Conservation (phyloP, 2,329 filamentous ascomycete species). For the Dactylellina leptospora region DNA sequence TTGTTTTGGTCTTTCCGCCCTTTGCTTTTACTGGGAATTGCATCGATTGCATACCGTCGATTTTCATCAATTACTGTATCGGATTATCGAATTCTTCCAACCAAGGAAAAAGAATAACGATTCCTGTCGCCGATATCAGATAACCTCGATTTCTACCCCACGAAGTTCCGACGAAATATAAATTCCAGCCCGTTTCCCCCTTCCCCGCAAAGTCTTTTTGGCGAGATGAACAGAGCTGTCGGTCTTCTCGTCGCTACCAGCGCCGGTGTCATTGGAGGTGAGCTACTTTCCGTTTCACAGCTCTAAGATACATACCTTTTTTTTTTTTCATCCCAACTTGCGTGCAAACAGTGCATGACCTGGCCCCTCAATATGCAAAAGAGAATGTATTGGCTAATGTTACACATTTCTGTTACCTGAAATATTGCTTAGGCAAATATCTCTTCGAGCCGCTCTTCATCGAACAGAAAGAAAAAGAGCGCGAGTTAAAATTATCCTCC, state of each 20-base stretch:
- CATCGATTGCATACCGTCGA: too few species aligned
- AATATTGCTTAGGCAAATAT: conserved; percentile 40
- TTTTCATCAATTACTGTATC: conserved; percentile 15
- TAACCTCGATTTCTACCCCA: conserved; percentile 3
- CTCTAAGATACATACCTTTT: too few species aligned
- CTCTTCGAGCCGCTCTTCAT: conserved; percentile 37
- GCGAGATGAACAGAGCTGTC: conserved; percentile 26
- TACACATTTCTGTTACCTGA: conserved; percentile 10
- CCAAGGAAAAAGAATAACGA: conserved; percentile 15
- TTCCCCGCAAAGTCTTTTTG: conserved; percentile 17
- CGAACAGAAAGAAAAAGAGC: conserved; percentile 31
- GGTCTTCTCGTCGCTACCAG: conserved; percentile 38
- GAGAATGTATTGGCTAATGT: conserved; percentile 9
- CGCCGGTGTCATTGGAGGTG: conserved; percentile 47
- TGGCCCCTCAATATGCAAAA: neutral
- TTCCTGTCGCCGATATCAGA: conserved; percentile 3
- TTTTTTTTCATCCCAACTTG: conserved; percentile 34
- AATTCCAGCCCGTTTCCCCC: conserved; percentile 15
- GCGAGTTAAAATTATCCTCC: conserved; percentile 7
- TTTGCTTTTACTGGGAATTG: conserved; percentile 12
- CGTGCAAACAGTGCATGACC: conserved; percentile 20
- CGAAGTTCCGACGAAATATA: conserved; percentile 29
- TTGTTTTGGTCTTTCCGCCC: conserved; percentile 25
- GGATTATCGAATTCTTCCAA: conserved; percentile 10
- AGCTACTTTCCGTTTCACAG: conserved; percentile 31